These are phyloP conservation scores for Aspergillus intermedius DNA, from an alignment of 2,329 filamentous ascomycete genomes.

Conservation along the genomic window DNA sequence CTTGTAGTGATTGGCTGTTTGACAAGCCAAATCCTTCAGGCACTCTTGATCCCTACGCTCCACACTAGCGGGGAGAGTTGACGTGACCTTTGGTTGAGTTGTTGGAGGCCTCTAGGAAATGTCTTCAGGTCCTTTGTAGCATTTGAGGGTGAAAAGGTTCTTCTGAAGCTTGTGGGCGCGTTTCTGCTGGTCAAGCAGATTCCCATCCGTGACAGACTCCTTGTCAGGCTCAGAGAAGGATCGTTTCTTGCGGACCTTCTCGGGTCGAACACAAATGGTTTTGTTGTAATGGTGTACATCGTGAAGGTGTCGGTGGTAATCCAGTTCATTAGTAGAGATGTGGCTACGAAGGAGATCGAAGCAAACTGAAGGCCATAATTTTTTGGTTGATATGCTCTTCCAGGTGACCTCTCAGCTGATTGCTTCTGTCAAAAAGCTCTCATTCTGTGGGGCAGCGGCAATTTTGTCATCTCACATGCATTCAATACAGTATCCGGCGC, in stretches of 20 bases:
- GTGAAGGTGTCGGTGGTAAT: background rate
- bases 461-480: background rate
- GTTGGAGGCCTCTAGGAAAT: background rate
- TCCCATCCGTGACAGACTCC: background rate
- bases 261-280: background rate
- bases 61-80: background rate
- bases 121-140: background rate
- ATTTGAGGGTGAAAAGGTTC: background rate
- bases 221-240: background rate
- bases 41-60: background rate
- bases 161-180: background rate
- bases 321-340: background rate
- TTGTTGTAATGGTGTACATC: constrained; percentile 1
- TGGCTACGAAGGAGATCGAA: background rate
- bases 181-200: background rate
- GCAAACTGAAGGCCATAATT: background rate
- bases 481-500: background rate
- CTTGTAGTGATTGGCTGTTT: background rate
- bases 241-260: background rate
- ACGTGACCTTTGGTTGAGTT: background rate
- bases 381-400: background rate
- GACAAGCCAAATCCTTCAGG: background rate
- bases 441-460: background rate
- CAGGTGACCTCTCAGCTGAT: background rate
- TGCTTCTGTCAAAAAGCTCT: background rate